Conservation (phyloP, 306 rosid species). For the Dryas alaskensis region DNA sequence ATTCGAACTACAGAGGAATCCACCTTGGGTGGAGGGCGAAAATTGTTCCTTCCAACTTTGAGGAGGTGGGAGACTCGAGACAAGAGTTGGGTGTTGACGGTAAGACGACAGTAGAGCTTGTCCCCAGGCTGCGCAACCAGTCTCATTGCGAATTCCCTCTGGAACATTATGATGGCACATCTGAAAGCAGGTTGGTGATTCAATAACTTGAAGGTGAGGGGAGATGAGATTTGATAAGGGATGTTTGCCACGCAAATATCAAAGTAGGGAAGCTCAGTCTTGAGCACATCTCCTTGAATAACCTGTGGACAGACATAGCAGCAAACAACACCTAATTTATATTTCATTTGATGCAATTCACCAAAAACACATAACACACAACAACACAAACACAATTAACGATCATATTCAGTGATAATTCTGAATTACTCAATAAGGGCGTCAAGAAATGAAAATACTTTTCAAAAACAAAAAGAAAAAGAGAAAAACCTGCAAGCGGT, state of each 20-base stretch:
- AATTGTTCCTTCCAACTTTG: conserved; percentile 88
- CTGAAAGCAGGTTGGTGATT: conserved; percentile 76
- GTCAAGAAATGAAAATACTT: neutral
- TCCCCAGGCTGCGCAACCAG: conserved; percentile 94
- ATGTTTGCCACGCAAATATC: conserved; percentile 93
- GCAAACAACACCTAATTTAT: neutral
- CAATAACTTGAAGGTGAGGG: conserved; percentile 91
- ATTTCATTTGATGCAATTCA: neutral
- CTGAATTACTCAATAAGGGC: neutral
- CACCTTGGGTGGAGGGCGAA: conserved; percentile 90
- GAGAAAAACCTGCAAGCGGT: conserved; percentile 55
- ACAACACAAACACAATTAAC: neutral
- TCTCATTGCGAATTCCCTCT: conserved; percentile 92
- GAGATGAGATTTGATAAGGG: conserved; percentile 94
- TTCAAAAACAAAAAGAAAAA: neutral
- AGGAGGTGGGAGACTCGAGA: conserved; percentile 86
- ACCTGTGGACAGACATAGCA: conserved; percentile 32
- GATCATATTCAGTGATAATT: neutral
- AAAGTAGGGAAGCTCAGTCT: conserved; percentile 84
- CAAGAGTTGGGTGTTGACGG: conserved; percentile 79
- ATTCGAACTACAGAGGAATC: conserved; percentile 87
- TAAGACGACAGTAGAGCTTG: conserved; percentile 86
- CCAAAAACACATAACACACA: neutral
- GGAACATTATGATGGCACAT: conserved; percentile 93
- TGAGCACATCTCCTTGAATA: conserved; percentile 84